phyloP scores from a whole-genome alignment of 306 rosid genomes.

The Quercus berberidifolia region DNA sequence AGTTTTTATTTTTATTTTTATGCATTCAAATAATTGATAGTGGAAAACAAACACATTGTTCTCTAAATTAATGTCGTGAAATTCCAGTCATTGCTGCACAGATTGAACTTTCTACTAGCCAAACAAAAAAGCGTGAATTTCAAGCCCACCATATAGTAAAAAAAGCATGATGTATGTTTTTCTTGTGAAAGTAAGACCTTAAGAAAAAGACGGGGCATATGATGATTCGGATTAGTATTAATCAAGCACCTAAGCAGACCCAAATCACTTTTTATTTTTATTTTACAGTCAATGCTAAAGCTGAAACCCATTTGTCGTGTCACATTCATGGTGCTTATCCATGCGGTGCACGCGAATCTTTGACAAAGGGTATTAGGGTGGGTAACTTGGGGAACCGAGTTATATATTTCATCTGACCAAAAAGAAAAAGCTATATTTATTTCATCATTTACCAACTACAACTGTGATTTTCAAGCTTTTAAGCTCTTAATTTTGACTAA shows the following conservation, averaged over 20 bases:
- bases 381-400: slow-evolving; percentile 30
- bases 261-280: slow-evolving; percentile 25
- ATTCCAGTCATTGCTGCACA: neutral
- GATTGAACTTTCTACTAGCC: slow-evolving; percentile 18
- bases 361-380: slow-evolving; percentile 40
- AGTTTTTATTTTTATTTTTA: too few species aligned
- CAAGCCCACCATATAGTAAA: slow-evolving; percentile 26
- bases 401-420: slow-evolving; percentile 6
- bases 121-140: slow-evolving; percentile 28
- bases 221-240: slow-evolving; percentile 44
- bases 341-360: slow-evolving; percentile 57
- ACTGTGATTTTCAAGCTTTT: slow-evolving; percentile 27
- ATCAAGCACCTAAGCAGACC: slow-evolving; percentile 27
- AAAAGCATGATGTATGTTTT: slow-evolving; percentile 30
- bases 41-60: neutral
- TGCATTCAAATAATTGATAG: neutral
- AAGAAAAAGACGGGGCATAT: slow-evolving; percentile 28
- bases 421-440: neutral
- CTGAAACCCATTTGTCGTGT: slow-evolving; percentile 39
- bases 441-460: slow-evolving; percentile 38
- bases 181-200: slow-evolving; percentile 22
- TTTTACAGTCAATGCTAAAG: slow-evolving; percentile 44
- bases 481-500: slow-evolving; percentile 24
- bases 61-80: neutral
- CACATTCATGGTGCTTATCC: slow-evolving; percentile 47